Percentiles rank a stretch among this genome's conserved stretches.
Conservation (phyloP, 495 filamentous ascomycete species). For the Penicillium crystallinum region DNA sequence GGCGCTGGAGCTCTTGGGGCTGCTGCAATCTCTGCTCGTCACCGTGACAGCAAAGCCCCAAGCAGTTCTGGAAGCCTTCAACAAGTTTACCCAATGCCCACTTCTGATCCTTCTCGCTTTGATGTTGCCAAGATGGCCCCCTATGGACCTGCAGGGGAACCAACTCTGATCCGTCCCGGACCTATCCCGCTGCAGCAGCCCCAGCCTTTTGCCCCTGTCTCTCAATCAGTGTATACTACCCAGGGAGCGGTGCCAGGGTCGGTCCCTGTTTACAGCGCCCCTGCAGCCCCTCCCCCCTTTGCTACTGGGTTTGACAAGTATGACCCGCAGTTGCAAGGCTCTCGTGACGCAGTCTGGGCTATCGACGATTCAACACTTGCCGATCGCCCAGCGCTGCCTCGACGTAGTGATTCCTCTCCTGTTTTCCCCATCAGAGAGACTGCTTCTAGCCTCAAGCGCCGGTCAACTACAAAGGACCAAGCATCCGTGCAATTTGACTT, state of each 20-base stretch:
- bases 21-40: constrained; percentile 28
- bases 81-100: constrained; percentile 53
- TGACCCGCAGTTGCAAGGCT: constrained; percentile 20
- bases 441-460: constrained; percentile 29
- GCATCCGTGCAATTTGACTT: constrained; percentile 45
- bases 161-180: constrained; percentile 44
- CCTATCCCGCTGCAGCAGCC: constrained; percentile 54
- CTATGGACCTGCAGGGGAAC: constrained; percentile 35
- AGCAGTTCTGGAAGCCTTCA: constrained; percentile 38
- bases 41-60: constrained; percentile 20
- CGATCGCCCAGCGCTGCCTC: constrained; percentile 12
- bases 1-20: constrained; percentile 30
- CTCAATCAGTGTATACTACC: constrained; percentile 48
- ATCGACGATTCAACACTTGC: constrained; percentile 3
- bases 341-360: constrained; percentile 13
- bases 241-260: constrained; percentile 29
- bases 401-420: constrained; percentile 34
- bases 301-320: constrained; percentile 22
- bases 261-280: constrained; percentile 31
- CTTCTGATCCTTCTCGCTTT: constrained; percentile 55
- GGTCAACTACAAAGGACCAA: constrained; percentile 37
- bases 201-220: constrained; percentile 52
- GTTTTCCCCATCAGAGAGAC: constrained; percentile 25
- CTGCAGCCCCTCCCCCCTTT: constrained; percentile 30
- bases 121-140: constrained; percentile 49